phyloP scores from a whole-genome alignment of 225 moss, liverwort and hornwort genomes.

The Ulota crispa region DNA sequence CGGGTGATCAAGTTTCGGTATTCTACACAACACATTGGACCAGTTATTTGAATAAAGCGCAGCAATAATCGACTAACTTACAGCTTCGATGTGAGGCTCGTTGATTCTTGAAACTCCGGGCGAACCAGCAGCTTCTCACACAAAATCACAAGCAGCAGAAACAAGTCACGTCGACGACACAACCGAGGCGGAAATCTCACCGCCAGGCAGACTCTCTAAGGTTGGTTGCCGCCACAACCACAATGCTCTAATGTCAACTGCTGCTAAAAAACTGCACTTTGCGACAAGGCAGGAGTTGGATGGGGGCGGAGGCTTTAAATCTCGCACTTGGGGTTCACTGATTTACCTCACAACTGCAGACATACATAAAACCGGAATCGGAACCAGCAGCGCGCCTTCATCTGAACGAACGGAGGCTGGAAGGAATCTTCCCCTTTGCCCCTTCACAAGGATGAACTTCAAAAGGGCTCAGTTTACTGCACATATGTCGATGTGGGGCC shows the following conservation, averaged over 20 bases:
- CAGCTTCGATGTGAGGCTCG: background rate
- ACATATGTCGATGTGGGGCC: too few species aligned
- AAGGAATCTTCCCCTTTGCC: background rate
- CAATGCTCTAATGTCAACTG: background rate
- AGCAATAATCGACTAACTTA: background rate
- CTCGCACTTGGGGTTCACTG: background rate
- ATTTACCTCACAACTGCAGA: background rate
- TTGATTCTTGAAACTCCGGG: background rate
- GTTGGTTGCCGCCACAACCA: background rate
- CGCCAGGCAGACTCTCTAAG: background rate
- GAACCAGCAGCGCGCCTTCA: slow-evolving; percentile 6
- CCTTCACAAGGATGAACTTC: background rate
- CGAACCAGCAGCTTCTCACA: background rate
- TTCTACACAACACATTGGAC: background rate
- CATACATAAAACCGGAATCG: background rate
- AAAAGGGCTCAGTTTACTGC: background rate
- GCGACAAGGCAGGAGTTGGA: background rate
- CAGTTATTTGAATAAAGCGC: background rate
- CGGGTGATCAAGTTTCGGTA: background rate
- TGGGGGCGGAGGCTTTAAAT: background rate
- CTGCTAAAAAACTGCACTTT: background rate
- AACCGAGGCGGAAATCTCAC: background rate
- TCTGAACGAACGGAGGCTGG: background rate
- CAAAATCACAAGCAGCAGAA: background rate
- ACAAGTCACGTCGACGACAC: background rate